Base-by-base conservation (phyloP, 306 rosid genomes). In the Pachyrhizus erosus region DNA sequence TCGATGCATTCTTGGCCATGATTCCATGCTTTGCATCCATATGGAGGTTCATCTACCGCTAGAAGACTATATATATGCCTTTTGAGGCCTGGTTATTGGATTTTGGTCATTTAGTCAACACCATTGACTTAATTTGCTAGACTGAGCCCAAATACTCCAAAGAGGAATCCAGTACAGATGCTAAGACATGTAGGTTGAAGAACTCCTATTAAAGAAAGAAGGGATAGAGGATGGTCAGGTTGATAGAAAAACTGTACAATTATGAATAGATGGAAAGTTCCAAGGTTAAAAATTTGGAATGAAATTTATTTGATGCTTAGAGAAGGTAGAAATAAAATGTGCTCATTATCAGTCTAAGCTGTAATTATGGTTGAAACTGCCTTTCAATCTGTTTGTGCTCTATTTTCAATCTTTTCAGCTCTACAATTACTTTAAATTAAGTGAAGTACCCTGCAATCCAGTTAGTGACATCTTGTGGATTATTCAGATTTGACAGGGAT, bases 401-500 rank as follows among this genome's bases (percentile, higher is more conserved):
- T 37, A 52, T 68, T 78, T 51, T 20, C 70, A 65, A 69, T 52
- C n/a, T 37, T 68, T 43, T 34, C 46, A 37, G 27, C 14, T 40
- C 12, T 66, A 15, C 37, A 15, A 39, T 11, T 45, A 70, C n/a
- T 39, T 29, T 73, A 20, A 48, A 5, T 17, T 43, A 80, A 54
- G 24, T 43, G 39, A 71, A 26, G 24, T 34, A 14, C 45, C 77
- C 55, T 58, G 46, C 69, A 57, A 68, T 55, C 2, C 48, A 21
- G 43, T 60, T 69, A 24, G 71, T 84, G 43, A 66, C 18, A 33
- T 58, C 11, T 39, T 76, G 15, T 33, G 78, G 39, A 23, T 72
- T 55, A 66, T 74, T 82, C 79, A 91, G 97, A 82, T 93, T 93
- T 84, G 97, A 93, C 75, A 88, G 97, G 61, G 97, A 93, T 88